Evolutionary conservation across 441 rosid genomes (phyloP).

Genomic region (Codiaeum variegatum): DNA sequence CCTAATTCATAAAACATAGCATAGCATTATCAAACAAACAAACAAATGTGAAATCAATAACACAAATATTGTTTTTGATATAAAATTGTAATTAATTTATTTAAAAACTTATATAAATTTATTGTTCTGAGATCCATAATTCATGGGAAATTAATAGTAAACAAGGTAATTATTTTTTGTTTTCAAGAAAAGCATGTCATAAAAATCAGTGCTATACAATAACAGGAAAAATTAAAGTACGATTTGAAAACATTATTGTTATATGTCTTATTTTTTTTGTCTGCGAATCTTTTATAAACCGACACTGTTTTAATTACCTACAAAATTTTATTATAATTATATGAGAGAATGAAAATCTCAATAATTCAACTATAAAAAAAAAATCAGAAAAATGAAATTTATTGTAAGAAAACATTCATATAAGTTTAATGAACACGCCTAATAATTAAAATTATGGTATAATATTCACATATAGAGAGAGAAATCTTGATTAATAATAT

Average conservation of each 20-base stretch:
- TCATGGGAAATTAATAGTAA: not conserved
- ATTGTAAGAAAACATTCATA: not conserved
- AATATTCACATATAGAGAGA: no score
- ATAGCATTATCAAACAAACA: not conserved
- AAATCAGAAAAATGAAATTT: no score
- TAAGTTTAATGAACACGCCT: not conserved
- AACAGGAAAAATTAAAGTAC: not conserved
- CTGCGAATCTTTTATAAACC: slow-evolving; percentile 25
- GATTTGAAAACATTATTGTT: slow-evolving; percentile 12
- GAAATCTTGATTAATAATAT: not conserved
- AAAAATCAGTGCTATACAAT: not conserved
- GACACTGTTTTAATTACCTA: not conserved
- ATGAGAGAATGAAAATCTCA: not conserved
- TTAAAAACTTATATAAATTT: not conserved
- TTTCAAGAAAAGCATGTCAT: not conserved
- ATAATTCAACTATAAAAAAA: no score
- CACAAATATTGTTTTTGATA: not conserved
- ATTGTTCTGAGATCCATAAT: not conserved
- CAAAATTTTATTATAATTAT: not conserved
- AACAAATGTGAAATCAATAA: not conserved
- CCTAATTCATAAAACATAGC: not conserved
- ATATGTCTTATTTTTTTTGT: slow-evolving; percentile 30
- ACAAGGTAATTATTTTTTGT: not conserved
- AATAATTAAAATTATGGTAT: no score
- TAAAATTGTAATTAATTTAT: not conserved